phyloP scores from a whole-genome alignment of 306 rosid genomes.

The Sicyos edulis region DNA sequence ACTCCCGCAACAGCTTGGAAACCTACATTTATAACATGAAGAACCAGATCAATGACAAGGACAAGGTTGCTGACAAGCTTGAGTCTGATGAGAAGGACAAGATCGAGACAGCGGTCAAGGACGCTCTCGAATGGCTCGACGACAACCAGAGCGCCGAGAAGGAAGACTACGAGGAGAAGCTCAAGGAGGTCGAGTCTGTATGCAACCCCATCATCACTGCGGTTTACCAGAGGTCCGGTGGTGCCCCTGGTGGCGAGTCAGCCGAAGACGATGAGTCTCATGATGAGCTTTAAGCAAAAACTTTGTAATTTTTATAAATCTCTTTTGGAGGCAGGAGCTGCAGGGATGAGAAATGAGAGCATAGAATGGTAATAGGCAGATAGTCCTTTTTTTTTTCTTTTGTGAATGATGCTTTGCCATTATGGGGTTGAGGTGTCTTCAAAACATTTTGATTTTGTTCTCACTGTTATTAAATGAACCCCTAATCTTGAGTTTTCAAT shows the following conservation, averaged over 20 bases:
- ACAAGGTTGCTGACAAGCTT: conserved; percentile 94
- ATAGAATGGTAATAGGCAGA: conserved; percentile 20
- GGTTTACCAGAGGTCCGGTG: conserved; percentile 81
- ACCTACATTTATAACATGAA: conserved; percentile 94
- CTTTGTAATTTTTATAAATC: conserved; percentile 15
- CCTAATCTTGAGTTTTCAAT: too few relatives aligned
- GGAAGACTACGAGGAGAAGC: conserved; percentile 93
- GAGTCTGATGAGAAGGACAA: conserved; percentile 95
- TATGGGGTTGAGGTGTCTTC: too few relatives aligned
- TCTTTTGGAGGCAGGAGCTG: background rate
- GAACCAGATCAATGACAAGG: conserved; percentile 81
- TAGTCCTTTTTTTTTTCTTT: background rate
- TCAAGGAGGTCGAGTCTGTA: conserved; percentile 85
- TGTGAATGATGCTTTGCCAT: background rate
- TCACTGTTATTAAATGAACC: background rate
- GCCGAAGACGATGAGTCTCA: conserved; percentile 69
- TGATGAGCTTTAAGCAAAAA: conserved; percentile 59
- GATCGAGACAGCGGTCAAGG: conserved; percentile 80
- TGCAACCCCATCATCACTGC: conserved; percentile 91
- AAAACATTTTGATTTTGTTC: conserved; percentile 13
- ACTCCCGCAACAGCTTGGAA: conserved; percentile 82
- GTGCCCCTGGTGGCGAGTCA: conserved; percentile 53
- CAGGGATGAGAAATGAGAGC: background rate
- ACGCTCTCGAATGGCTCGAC: conserved; percentile 93
- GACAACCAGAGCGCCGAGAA: conserved; percentile 88